Conservation (phyloP, 306 rosid species). For the Lupinus albus region DNA sequence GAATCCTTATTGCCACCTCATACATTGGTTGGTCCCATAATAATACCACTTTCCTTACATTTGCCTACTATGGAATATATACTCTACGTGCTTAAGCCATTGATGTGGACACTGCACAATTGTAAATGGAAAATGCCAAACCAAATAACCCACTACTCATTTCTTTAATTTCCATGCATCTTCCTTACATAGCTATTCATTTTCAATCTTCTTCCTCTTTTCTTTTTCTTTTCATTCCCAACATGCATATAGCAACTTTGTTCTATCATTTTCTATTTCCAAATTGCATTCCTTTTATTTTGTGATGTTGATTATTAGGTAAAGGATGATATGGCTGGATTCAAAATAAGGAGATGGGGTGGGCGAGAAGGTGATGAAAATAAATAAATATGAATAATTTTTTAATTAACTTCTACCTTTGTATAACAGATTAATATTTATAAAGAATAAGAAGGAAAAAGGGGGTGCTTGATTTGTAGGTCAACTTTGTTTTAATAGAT, state of each 20-base stretch:
- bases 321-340: conserved; percentile 33
- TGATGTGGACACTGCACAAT: background rate
- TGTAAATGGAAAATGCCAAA: conserved; percentile 12
- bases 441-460: background rate
- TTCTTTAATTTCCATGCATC: conserved; percentile 32
- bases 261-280: conserved; percentile 37
- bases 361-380: conserved; percentile 4
- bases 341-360: conserved; percentile 29
- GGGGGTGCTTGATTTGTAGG: background rate
- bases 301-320: conserved; percentile 32
- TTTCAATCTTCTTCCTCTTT: conserved; percentile 12
- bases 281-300: conserved; percentile 16
- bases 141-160: conserved; percentile 1
- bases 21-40: conserved; percentile 30
- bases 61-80: conserved; percentile 31
- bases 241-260: background rate
- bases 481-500: no score
- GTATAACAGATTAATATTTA: background rate
- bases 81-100: no score
- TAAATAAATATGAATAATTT: background rate
- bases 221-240: conserved; percentile 9
- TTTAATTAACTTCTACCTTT: background rate
- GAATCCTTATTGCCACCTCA: conserved; percentile 56
- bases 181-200: background rate
- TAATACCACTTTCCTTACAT: conserved; percentile 35